A percentile compares a stretch with the other conserved stretches of the same genome.
phyloP scores from a whole-genome alignment of 2,329 filamentous ascomycete species.

The Colletotrichum truncatum region DNA sequence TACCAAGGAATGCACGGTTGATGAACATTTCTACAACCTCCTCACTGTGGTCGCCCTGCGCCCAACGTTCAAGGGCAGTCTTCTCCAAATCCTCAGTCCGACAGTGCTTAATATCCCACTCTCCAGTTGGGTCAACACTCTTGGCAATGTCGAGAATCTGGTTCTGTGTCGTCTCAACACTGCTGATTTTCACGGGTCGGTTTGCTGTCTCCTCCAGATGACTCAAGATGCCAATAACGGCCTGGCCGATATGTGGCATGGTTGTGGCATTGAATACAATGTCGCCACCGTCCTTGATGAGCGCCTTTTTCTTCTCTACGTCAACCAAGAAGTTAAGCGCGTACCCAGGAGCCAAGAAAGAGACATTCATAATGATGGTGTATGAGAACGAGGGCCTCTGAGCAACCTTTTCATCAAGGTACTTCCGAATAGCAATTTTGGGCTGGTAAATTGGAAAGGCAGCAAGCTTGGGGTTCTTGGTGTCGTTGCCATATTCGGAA shows the following conservation, averaged over 20 bases:
- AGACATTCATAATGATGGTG: constrained; percentile 52
- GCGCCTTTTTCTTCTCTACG: constrained; percentile 38
- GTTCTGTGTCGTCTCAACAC: constrained; percentile 58
- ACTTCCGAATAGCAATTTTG: constrained; percentile 33
- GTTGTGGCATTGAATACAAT: constrained; percentile 56
- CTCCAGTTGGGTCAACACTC: constrained; percentile 15
- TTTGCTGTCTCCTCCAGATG: constrained; percentile 59
- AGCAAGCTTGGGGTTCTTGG: constrained; percentile 32
- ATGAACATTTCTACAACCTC: constrained; percentile 21
- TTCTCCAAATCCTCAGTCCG: constrained; percentile 12
- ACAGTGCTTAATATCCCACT: constrained; percentile 13
- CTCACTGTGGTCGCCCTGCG: constrained; percentile 6
- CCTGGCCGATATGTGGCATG: constrained; percentile 54
- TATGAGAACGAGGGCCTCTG: constrained; percentile 35
- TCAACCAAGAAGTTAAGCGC: constrained; percentile 16
- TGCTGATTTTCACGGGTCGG: constrained; percentile 61
- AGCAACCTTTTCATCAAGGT: constrained; percentile 23
- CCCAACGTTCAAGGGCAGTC: constrained; percentile 7
- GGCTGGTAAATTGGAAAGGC: constrained; percentile 33
- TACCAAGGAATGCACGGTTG: constrained; percentile 15
- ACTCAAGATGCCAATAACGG: constrained; percentile 56
- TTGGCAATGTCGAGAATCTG: constrained; percentile 51
- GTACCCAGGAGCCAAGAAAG: constrained; percentile 45
- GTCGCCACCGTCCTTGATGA: constrained; percentile 60
- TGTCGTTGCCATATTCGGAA: constrained; percentile 54